Conservation (phyloP, 2,329 filamentous ascomycete species). For the Aspergillus hortae region DNA sequence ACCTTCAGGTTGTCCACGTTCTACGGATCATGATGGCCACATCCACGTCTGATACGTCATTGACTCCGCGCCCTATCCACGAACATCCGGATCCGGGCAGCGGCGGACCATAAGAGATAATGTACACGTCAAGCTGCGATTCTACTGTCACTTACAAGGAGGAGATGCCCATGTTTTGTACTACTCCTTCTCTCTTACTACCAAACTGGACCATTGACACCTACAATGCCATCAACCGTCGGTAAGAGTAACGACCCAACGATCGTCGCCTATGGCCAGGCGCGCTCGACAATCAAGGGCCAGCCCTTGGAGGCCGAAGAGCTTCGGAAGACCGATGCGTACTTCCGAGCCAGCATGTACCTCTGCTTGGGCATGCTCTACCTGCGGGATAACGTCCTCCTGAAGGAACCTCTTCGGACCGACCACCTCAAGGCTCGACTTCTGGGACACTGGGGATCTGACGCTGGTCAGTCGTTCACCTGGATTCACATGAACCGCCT, state of each 20-base stretch:
- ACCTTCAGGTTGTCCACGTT: background rate
- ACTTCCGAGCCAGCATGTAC: slow-evolving; percentile 72
- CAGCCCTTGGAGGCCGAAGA: slow-evolving; percentile 64
- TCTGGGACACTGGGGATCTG: slow-evolving; percentile 75
- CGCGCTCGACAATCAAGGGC: slow-evolving; percentile 62
- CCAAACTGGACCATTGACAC: background rate
- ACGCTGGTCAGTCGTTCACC: slow-evolving; percentile 76
- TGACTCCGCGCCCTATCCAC: background rate
- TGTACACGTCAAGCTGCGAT: background rate
- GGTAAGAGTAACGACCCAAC: slow-evolving; percentile 25
- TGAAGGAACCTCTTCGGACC: slow-evolving; percentile 63
- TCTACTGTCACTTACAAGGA: background rate
- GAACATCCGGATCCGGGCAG: background rate
- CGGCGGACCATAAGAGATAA: background rate
- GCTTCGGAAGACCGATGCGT: slow-evolving; percentile 65
- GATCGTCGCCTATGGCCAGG: slow-evolving; percentile 62
- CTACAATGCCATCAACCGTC: background rate
- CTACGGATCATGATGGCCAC: background rate
- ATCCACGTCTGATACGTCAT: background rate
- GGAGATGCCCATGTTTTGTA: background rate
- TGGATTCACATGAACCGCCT: slow-evolving; percentile 80
- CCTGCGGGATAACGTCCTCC: slow-evolving; percentile 68
- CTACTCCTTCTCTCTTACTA: background rate
- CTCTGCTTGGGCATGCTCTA: slow-evolving; percentile 79
- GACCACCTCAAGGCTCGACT: slow-evolving; percentile 72